These are phyloP conservation scores for Gossypium sturtianum DNA, from an alignment of 345 rosid genomes.

Conservation along the genomic window DNA sequence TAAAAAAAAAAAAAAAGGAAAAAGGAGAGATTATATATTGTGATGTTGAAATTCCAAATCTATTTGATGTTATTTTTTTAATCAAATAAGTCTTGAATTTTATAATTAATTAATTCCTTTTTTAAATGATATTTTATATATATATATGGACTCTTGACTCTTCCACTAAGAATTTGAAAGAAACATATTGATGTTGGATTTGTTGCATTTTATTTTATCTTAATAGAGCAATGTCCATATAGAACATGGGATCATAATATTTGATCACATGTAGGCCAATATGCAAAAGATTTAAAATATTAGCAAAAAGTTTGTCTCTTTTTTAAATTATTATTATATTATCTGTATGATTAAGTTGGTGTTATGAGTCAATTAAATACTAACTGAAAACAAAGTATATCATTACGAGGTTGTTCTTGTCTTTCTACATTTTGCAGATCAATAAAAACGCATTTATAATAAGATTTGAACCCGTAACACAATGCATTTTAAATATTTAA, in stretches of 20 bases:
- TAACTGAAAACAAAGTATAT: no score
- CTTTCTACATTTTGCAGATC: no score
- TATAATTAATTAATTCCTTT: no score
- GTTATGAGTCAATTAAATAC: no score
- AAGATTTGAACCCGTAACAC: no score
- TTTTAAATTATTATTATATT: not conserved
- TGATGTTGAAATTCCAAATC: no score
- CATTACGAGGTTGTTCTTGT: no score
- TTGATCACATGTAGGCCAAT: conserved; percentile 22
- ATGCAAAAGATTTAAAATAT: not conserved
- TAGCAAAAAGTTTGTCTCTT: not conserved
- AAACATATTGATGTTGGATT: conserved; percentile 7
- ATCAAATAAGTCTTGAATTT: no score
- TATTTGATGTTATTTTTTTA: no score
- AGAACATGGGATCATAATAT: conserved; percentile 26
- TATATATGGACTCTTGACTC: conserved; percentile 39
- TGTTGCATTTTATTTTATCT: conserved; percentile 27
- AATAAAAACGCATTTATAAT: no score
- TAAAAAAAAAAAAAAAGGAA: not conserved
- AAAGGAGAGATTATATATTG: not conserved
- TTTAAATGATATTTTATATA: not conserved
- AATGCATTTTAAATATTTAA: no score
- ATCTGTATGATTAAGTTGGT: fast-evolving
- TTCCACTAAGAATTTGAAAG: conserved; percentile 36
- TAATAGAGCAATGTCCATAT: conserved; percentile 8